Conservation (phyloP, 2,329 filamentous ascomycete species). For the Karstenula rhodostoma region DNA sequence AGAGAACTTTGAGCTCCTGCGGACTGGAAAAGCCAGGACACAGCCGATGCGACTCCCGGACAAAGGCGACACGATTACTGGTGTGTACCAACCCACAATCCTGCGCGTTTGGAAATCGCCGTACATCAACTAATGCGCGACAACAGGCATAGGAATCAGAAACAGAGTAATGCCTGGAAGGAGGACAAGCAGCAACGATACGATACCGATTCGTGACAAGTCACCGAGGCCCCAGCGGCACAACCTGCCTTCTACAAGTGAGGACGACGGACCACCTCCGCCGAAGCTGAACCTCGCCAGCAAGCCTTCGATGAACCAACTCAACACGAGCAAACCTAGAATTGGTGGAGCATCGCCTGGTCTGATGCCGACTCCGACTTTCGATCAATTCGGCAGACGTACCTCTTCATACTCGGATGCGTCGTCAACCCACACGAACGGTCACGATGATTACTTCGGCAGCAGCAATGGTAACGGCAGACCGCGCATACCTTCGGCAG, state of each 20-base stretch:
- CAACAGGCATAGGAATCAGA: conserved; percentile 58
- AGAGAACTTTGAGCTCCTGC: conserved; percentile 66
- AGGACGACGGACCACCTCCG: conserved; percentile 34
- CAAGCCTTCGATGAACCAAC: conserved; percentile 46
- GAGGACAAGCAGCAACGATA: conserved; percentile 45
- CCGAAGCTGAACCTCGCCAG: conserved; percentile 36
- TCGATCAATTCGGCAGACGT: conserved; percentile 39
- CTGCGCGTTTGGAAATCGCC: neutral
- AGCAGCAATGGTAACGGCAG: conserved; percentile 29
- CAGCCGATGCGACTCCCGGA: conserved; percentile 62
- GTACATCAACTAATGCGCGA: neutral
- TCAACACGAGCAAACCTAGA: conserved; percentile 44
- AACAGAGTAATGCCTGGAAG: conserved; percentile 51
- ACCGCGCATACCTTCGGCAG: conserved; percentile 52
- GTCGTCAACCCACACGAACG: conserved; percentile 38
- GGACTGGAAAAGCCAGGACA: conserved; percentile 71
- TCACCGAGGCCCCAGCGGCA: conserved; percentile 36
- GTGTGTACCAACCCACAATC: conserved; percentile 33
- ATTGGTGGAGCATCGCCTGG: conserved; percentile 44
- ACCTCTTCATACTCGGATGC: conserved; percentile 43
- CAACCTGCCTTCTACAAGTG: conserved; percentile 33
- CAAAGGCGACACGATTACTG: conserved; percentile 55
- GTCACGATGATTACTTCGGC: conserved; percentile 49
- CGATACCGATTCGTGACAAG: conserved; percentile 40
- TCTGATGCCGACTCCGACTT: conserved; percentile 40